These are phyloP conservation scores for Colletotrichum caudatum DNA, from an alignment of 2,329 filamentous ascomycete genomes.

Conservation along the genomic window DNA sequence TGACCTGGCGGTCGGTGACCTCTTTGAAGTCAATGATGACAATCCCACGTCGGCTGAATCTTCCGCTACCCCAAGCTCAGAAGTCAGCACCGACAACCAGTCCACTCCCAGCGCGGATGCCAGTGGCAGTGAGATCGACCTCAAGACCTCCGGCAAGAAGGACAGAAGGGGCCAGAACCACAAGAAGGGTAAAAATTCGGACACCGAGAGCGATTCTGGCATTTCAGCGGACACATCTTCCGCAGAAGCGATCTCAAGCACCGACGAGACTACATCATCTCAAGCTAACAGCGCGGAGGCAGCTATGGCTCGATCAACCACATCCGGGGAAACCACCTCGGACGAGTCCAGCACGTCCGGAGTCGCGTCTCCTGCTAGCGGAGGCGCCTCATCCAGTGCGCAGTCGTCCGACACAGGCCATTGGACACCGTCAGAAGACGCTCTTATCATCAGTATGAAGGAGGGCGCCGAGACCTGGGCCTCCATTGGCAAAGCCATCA, in stretches of 20 bases:
- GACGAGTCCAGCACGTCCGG: conserved; percentile 12
- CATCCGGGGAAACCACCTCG: conserved; percentile 24
- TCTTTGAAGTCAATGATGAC: conserved; percentile 12
- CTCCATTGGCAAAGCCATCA: conserved; percentile 47
- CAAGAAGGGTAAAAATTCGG: conserved; percentile 2
- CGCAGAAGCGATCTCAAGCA: background rate
- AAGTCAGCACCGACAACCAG: conserved; percentile 12
- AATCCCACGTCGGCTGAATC: conserved; percentile 20
- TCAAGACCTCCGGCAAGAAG: conserved; percentile 4
- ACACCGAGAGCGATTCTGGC: conserved; percentile 1
- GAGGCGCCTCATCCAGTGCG: conserved; percentile 17
- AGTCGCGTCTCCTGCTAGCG: conserved; percentile 11
- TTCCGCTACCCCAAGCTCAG: conserved; percentile 23
- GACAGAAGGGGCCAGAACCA: background rate
- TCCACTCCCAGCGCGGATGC: background rate
- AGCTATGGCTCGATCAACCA: conserved; percentile 7
- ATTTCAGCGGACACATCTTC: conserved; percentile 14
- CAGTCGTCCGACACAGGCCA: conserved; percentile 2
- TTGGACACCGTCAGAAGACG: conserved; percentile 54
- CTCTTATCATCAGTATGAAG: conserved; percentile 52
- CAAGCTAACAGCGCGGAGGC: conserved; percentile 10
- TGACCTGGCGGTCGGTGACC: background rate
- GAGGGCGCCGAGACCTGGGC: conserved; percentile 48
- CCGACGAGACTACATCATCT: conserved; percentile 1
- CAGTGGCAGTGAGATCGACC: conserved; percentile 1